Evolutionary conservation across 345 rosid species (phyloP).

Genomic region (Boechera stricta): DNA sequence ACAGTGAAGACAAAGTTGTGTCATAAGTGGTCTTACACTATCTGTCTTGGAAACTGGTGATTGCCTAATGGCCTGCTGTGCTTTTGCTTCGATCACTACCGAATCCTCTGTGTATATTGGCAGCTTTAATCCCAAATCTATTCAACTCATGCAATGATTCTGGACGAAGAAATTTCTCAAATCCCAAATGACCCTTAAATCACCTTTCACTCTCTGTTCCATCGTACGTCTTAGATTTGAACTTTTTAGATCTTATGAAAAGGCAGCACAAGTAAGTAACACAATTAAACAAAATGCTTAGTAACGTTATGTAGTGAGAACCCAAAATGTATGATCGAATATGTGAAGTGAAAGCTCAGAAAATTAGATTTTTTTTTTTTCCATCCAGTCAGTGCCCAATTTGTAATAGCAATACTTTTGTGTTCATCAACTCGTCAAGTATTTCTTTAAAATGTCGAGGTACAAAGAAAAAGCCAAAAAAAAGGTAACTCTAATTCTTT

Average conservation of each 20-base stretch:
- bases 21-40: constrained; percentile 40
- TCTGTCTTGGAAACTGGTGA: constrained; percentile 45
- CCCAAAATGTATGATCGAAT: too few relatives aligned
- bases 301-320: too few relatives aligned
- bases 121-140: constrained; percentile 37
- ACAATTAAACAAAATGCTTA: not conserved
- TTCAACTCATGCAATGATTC: constrained; percentile 45
- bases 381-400: not conserved
- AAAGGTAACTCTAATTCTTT: not conserved
- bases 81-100: constrained; percentile 33
- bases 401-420: not conserved
- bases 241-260: not conserved
- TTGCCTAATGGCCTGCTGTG: constrained; percentile 26
- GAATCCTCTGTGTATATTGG: constrained; percentile 27
- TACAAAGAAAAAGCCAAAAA: not conserved
- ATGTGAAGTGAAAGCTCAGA: not conserved
- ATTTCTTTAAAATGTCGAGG: not conserved
- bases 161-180: constrained; percentile 39
- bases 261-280: not conserved
- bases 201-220: constrained; percentile 35
- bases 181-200: constrained; percentile 17
- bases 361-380: too few relatives aligned
- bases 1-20: constrained; percentile 38
- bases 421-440: not conserved
- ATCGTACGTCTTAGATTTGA: constrained; percentile 21